Percentiles rank a stretch among this genome's conserved stretches.
Conservation (phyloP, 305 asterid species). For the Fraxinus albicans region DNA sequence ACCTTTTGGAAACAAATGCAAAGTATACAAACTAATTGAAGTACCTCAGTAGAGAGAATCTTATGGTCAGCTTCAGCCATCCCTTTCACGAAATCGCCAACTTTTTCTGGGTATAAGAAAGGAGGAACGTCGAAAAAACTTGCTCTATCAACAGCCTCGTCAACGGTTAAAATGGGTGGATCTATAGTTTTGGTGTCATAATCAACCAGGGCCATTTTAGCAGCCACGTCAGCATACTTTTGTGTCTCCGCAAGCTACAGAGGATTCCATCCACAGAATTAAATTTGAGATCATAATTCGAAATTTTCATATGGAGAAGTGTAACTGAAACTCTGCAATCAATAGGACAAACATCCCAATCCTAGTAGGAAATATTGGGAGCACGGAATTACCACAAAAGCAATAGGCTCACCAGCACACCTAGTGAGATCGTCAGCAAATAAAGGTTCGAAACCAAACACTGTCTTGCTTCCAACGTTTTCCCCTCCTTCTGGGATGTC, state of each 20-base stretch:
- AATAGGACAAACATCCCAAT: background rate
- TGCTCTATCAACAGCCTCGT: constrained; percentile 71
- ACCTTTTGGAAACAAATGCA: background rate
- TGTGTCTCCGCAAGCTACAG: constrained; percentile 70
- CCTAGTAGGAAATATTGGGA: constrained; percentile 8
- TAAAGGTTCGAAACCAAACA: constrained; percentile 53
- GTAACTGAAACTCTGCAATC: background rate
- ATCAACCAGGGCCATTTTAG: constrained; percentile 53
- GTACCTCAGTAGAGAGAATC: constrained; percentile 78
- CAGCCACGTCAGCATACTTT: constrained; percentile 66
- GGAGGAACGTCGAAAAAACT: constrained; percentile 66
- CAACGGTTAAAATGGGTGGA: constrained; percentile 81
- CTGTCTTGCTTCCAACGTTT: constrained; percentile 44
- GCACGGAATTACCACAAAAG: constrained; percentile 56
- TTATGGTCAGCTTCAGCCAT: constrained; percentile 93
- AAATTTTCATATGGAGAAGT: constrained; percentile 3
- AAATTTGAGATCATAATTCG: background rate
- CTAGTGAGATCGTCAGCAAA: constrained; percentile 58
- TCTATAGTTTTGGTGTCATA: constrained; percentile 67
- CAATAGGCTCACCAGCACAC: constrained; percentile 69
- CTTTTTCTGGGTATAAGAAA: constrained; percentile 36
- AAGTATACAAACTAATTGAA: background rate
- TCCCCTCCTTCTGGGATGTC: constrained; percentile 68
- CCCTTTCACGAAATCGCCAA: constrained; percentile 84
- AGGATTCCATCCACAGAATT: constrained; percentile 10